Base-by-base conservation (phyloP, 305 asterid species). In the Fraxinus baroniana region DNA sequence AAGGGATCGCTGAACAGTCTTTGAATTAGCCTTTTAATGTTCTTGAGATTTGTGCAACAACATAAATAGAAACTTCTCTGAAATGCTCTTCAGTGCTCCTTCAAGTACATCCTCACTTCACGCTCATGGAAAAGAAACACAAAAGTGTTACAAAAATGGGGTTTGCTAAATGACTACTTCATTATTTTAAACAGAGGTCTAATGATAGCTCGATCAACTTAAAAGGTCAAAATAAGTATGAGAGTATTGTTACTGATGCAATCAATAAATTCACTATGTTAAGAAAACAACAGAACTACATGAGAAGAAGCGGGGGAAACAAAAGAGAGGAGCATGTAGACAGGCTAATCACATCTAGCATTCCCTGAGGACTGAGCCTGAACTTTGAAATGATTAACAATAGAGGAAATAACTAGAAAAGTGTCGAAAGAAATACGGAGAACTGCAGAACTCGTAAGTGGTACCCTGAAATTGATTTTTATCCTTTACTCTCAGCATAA, bases 1-100 rank as follows among this genome's bases (percentile, higher is more conserved):
- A 79, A 74, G 79, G 55, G 70, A 68, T 64, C 44, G 33, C 28
- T 8, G 79, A 74, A 55, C 24, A 39, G 75, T 81, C 52, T 36
- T 64, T 55, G 12, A 76, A 73, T 81, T 82, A 24, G 76, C 78
- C 74, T 78, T 86, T 81, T 72, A 55, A 55, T 60, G 84, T 81
- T 76, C 79, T 66, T 24, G 33, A 66, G 18, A 24, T 22, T 66
- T 26, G n/a, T 5, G 8, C 15, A 22, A 66, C 73, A 22, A 26
- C 35, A 66, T 10, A 26, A 66, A 13, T 26, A 66, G 36, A 66
- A 22, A 26, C 74, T 60, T 60, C 72, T 30, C 57, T 81, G 74
- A 73, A 39, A 70, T 52, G 55, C 62, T 76, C 60, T 72, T 82
- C 80, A 78, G 37, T 35, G 52, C 66, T 26, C 35, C 81, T 72